Evolutionary conservation across 2,329 filamentous ascomycete genomes (phyloP).

Genomic region (Endothia cerciana): DNA sequence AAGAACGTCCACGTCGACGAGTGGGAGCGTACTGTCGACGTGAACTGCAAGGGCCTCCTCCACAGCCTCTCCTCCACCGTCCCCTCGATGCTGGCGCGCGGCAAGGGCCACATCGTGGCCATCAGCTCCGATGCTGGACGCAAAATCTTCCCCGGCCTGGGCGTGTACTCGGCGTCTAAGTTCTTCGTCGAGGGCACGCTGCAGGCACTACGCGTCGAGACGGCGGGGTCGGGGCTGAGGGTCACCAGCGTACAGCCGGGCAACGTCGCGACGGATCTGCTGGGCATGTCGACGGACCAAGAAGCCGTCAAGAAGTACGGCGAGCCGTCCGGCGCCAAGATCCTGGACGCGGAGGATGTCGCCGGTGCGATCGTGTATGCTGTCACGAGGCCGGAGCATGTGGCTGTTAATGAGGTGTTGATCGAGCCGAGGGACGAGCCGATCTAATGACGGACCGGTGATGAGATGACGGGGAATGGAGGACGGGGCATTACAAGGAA

Average conservation of each 20-base stretch:
- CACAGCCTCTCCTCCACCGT: constrained; percentile 72
- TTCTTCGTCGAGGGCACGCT: constrained; percentile 85
- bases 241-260: constrained; percentile 79
- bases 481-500: neutral
- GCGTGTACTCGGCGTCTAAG: constrained; percentile 82
- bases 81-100: constrained; percentile 71
- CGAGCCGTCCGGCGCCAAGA: constrained; percentile 73
- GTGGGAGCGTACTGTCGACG: constrained; percentile 82
- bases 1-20: constrained; percentile 72
- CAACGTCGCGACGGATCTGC: constrained; percentile 73
- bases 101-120: constrained; percentile 73
- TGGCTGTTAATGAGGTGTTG: constrained; percentile 79
- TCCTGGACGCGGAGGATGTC: constrained; percentile 74
- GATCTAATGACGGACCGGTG: constrained; percentile 50
- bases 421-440: constrained; percentile 80
- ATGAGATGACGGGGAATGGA: neutral
- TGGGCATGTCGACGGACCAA: constrained; percentile 74
- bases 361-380: constrained; percentile 75
- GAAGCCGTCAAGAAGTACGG: constrained; percentile 82
- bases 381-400: constrained; percentile 72
- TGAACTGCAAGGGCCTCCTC: constrained; percentile 83
- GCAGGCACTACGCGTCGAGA: constrained; percentile 76
- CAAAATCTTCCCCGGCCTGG: constrained; percentile 80
- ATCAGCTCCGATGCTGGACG: constrained; percentile 83
- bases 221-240: constrained; percentile 71